Evolutionary conservation across 1,284 basidiomycete species (phyloP).

Genomic region (Pascua guehoae): DNA sequence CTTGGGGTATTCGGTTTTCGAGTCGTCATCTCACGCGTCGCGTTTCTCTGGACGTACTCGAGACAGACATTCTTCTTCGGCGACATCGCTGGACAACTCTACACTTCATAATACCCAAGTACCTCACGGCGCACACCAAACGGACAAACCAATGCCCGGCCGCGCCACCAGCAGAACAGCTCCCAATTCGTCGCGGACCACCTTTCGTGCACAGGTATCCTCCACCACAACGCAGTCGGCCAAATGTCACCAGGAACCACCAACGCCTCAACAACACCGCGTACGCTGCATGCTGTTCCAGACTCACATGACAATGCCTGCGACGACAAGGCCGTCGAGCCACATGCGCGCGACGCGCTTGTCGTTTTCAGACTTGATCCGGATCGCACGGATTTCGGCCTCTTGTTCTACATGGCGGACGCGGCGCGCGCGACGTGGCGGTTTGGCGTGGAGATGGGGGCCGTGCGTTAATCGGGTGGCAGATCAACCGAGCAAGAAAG

Average conservation of each 20-base stretch:
- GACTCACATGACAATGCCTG: conserved; percentile 31
- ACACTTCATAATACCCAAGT: no score
- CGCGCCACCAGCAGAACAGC: no score
- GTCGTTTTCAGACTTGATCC: conserved; percentile 23
- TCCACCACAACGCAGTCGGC: background rate
- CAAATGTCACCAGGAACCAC: background rate
- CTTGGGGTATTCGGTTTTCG: no score
- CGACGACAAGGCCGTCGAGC: conserved; percentile 33
- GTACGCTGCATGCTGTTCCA: background rate
- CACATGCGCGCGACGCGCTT: conserved; percentile 23
- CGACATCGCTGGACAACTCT: no score
- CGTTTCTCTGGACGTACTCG: no score
- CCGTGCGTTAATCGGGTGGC: background rate
- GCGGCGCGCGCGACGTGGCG: no score
- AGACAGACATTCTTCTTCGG: no score
- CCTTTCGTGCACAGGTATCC: background rate
- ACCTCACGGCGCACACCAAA: no score
- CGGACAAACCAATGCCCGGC: no score
- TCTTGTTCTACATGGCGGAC: conserved; percentile 31
- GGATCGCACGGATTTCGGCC: conserved; percentile 28
- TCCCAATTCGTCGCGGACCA: background rate
- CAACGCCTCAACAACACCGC: background rate
- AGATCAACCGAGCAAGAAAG: background rate
- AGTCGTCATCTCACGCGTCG: no score
- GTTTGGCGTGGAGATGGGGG: no score